These are phyloP conservation scores for Chrysoporthe deuterocubensis DNA, from an alignment of 2,329 filamentous ascomycete species.

Conservation along the genomic window DNA sequence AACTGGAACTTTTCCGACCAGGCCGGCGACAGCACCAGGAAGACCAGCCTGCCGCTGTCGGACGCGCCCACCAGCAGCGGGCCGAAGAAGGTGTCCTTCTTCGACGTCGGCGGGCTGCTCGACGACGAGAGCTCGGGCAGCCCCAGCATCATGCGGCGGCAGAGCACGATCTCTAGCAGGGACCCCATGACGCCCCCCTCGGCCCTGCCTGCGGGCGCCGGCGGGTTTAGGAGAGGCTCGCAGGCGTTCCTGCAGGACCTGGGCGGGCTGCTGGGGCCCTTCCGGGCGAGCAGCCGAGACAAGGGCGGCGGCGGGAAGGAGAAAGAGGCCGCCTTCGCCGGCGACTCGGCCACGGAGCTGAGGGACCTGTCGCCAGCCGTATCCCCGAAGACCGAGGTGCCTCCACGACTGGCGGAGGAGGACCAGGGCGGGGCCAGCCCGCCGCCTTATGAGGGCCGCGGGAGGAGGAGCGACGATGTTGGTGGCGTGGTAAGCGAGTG, in stretches of 20 bases:
- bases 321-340: constrained; percentile 9
- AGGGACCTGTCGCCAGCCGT: constrained; percentile 33
- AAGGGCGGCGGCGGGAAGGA: not conserved
- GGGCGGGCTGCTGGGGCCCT: constrained; percentile 55
- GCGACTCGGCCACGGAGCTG: constrained; percentile 45
- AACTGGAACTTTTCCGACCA: constrained; percentile 54
- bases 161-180: constrained; percentile 48
- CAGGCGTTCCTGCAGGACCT: constrained; percentile 63
- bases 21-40: constrained; percentile 34
- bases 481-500: constrained; percentile 31
- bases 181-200: constrained; percentile 44
- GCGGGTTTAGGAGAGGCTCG: constrained; percentile 57
- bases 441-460: constrained; percentile 24
- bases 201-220: constrained; percentile 48
- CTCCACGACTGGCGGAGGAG: not conserved
- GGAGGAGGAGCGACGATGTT: constrained; percentile 30
- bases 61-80: constrained; percentile 45
- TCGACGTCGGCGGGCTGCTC: constrained; percentile 81
- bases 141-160: constrained; percentile 38
- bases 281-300: constrained; percentile 30
- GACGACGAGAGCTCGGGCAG: constrained; percentile 43
- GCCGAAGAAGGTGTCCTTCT: constrained; percentile 73
- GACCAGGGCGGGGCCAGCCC: not conserved
- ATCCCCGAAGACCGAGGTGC: constrained; percentile 19
- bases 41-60: constrained; percentile 36